Conservation (phyloP, 306 rosid species). For the Arachis hypogaea region DNA sequence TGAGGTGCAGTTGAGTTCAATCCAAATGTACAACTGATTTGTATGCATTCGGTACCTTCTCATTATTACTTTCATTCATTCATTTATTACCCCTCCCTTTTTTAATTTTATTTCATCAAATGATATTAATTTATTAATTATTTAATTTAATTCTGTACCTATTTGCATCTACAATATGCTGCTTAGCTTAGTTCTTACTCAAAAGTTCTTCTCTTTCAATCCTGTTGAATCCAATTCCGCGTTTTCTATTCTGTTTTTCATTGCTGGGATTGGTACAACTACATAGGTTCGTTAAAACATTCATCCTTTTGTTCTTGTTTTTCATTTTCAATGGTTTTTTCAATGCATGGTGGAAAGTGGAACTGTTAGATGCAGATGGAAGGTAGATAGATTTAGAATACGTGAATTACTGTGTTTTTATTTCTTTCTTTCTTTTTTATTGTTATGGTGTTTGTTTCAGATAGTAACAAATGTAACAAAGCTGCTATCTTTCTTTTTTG, state of each 20-base stretch:
- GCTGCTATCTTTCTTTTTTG: not conserved
- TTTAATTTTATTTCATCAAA: not conserved
- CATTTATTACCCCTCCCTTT: slow-evolving; percentile 2
- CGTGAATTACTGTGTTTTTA: slow-evolving; percentile 13
- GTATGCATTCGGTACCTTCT: slow-evolving; percentile 31
- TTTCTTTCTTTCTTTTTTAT: not conserved
- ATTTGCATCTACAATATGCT: not conserved
- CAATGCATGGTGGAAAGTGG: slow-evolving; percentile 6
- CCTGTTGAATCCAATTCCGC: not conserved
- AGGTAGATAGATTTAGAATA: not conserved
- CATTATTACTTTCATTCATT: slow-evolving; percentile 27
- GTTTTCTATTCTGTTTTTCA: slow-evolving; percentile 2
- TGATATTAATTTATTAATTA: no score
- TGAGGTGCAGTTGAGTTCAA: slow-evolving; percentile 32
- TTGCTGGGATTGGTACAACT: not conserved
- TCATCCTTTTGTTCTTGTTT: not conserved
- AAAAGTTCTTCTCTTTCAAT: slow-evolving; percentile 3
- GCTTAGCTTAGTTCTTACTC: slow-evolving; percentile 28
- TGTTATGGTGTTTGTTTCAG: not conserved
- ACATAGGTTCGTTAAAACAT: not conserved
- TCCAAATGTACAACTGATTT: not conserved
- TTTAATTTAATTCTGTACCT: not conserved
- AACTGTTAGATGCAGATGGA: not conserved
- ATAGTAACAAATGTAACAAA: slow-evolving; percentile 39
- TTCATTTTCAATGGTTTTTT: not conserved